These are phyloP conservation scores for Hansenula sp. DNA, from an alignment of 1,139 yeast species.

Conservation along the genomic window DNA sequence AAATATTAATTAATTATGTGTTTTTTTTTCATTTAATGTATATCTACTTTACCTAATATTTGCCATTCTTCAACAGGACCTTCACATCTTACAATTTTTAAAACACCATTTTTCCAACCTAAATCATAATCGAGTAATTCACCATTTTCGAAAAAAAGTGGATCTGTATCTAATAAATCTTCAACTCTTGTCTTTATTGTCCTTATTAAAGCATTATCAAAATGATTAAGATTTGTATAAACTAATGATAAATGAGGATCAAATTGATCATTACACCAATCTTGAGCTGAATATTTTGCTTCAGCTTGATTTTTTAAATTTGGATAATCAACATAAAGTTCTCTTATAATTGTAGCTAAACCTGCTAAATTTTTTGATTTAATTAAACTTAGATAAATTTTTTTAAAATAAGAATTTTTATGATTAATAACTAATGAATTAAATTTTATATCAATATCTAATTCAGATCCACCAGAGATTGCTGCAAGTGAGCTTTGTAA, in stretches of 20 bases:
- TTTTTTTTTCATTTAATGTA: conserved; percentile 10
- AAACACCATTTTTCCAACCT: conserved; percentile 64
- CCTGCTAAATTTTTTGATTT: conserved; percentile 56
- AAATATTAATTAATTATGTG: conserved; percentile 32
- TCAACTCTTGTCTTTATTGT: conserved; percentile 66
- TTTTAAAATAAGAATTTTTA: conserved; percentile 50
- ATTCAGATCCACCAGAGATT: conserved; percentile 22
- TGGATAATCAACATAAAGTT: conserved; percentile 50
- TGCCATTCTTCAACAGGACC: conserved; percentile 76
- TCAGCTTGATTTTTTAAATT: conserved; percentile 19
- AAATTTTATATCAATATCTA: conserved; percentile 11
- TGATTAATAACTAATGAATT: conserved; percentile 23
- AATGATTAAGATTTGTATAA: conserved; percentile 62
- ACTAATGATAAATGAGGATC: conserved; percentile 74
- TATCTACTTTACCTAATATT: conserved; percentile 55
- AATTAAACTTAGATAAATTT: conserved; percentile 55
- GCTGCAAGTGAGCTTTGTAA: conserved; percentile 68
- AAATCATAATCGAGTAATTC: conserved; percentile 34
- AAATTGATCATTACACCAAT: conserved; percentile 56
- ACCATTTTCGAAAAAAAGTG: conserved; percentile 30
- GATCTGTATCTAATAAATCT: conserved; percentile 57
- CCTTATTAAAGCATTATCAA: conserved; percentile 64
- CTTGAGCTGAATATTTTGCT: conserved; percentile 27
- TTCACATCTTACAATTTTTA: conserved; percentile 67
- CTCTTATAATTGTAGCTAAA: conserved; percentile 67